phyloP scores from a whole-genome alignment of 108 stramenopile genomes.

The Skeletonema potamos region DNA sequence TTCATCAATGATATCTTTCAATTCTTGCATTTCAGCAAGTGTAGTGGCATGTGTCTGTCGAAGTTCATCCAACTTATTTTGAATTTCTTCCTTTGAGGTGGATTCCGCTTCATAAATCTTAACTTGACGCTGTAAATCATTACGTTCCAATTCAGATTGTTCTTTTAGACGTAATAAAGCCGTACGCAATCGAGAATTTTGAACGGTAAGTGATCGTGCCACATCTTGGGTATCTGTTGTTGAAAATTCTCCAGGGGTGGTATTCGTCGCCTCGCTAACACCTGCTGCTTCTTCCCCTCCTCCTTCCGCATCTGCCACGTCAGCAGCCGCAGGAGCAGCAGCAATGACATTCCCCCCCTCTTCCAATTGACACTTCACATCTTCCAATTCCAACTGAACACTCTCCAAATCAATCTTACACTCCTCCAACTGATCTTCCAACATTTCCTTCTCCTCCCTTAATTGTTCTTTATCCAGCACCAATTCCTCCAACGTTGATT shows the following conservation, averaged over 20 bases:
- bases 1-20: conserved; percentile 86
- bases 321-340: background rate
- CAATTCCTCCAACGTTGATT: conserved; percentile 75
- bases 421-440: conserved; percentile 78
- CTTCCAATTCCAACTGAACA: conserved; percentile 80
- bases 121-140: conserved; percentile 65
- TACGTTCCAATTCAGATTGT: conserved; percentile 75
- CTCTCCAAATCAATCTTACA: conserved; percentile 76
- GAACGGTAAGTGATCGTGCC: conserved; percentile 61
- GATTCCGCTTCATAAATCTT: conserved; percentile 40
- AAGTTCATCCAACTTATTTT: conserved; percentile 34
- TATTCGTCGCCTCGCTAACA: conserved; percentile 17
- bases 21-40: conserved; percentile 62
- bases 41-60: conserved; percentile 33
- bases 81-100: conserved; percentile 53
- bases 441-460: conserved; percentile 73
- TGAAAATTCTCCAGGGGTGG: background rate
- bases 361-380: conserved; percentile 67
- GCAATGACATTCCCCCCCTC: conserved; percentile 27
- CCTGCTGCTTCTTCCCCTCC: conserved; percentile 2
- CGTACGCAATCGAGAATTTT: conserved; percentile 82
- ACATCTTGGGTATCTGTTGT: conserved; percentile 51
- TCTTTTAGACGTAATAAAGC: conserved; percentile 79
- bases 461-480: conserved; percentile 82
- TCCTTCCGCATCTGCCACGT: background rate